Percentiles rank a stretch among this genome's conserved stretches.
phyloP scores from a whole-genome alignment of 306 rosid species.

The Inga laurina region DNA sequence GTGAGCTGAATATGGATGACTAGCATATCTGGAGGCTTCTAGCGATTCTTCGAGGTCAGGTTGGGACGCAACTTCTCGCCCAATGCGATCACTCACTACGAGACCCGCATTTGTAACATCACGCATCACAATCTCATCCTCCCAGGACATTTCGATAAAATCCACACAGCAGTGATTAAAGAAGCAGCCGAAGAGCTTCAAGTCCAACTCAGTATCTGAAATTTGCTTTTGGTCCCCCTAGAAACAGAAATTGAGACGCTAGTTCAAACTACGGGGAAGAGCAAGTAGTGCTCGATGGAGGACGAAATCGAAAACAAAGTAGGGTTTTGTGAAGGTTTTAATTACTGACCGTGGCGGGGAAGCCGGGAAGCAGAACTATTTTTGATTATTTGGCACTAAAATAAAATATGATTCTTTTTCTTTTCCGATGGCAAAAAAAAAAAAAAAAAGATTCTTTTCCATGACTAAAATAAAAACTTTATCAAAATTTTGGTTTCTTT shows the following conservation, averaged over 20 bases:
- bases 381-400: not conserved
- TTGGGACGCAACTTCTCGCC: slow-evolving; percentile 80
- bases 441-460: no score
- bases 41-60: slow-evolving; percentile 94
- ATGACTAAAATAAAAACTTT: no score
- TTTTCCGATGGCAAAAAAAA: no score
- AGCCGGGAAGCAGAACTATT: slow-evolving; percentile 41
- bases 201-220: slow-evolving; percentile 1
- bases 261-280: slow-evolving; percentile 15
- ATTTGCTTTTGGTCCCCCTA: slow-evolving; percentile 18
- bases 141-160: slow-evolving; percentile 61
- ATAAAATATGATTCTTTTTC: not conserved
- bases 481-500: not conserved
- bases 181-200: not conserved
- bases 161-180: slow-evolving; percentile 32
- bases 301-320: not conserved
- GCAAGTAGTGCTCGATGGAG: not conserved
- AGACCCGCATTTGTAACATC: slow-evolving; percentile 86
- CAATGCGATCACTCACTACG: slow-evolving; percentile 84
- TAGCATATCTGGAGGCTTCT: slow-evolving; percentile 87
- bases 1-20: slow-evolving; percentile 86
- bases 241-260: slow-evolving; percentile 26
- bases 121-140: slow-evolving; percentile 77
- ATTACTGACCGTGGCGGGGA: slow-evolving; percentile 61
- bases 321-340: slow-evolving; percentile 70